These are phyloP conservation scores for Puccinia brachypodii DNA, from an alignment of 1,284 basidiomycete species.

Conservation along the genomic window DNA sequence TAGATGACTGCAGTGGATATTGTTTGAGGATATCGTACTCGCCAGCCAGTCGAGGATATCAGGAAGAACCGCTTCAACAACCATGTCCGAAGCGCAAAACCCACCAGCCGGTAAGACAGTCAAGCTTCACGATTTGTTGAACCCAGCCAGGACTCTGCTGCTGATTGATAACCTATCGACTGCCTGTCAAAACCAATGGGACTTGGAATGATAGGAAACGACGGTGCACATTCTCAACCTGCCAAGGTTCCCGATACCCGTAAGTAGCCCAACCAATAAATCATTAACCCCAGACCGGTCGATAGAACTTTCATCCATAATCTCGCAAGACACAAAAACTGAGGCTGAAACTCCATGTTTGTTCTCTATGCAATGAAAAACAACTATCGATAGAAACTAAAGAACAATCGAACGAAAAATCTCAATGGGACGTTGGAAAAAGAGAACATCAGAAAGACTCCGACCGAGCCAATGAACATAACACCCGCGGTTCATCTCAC, in stretches of 20 bases:
- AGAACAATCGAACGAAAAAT: neutral
- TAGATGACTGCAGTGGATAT: too few species aligned
- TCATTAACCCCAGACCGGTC: neutral
- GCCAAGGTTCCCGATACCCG: neutral
- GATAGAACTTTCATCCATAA: neutral
- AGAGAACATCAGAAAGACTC: neutral
- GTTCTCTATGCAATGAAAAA: neutral
- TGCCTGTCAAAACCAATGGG: neutral
- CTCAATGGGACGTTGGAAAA: neutral
- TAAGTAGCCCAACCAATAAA: neutral
- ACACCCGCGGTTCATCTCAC: neutral
- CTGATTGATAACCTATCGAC: neutral
- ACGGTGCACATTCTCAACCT: neutral
- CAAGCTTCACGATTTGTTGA: neutral
- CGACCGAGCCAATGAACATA: neutral
- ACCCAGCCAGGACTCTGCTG: too few species aligned
- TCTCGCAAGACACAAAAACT: neutral
- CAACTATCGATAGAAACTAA: neutral
- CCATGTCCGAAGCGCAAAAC: neutral
- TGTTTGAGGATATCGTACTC: too few species aligned
- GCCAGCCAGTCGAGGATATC: too few species aligned
- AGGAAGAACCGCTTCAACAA: too few species aligned
- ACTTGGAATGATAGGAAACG: neutral
- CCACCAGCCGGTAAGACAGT: neutral
- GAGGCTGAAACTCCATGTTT: neutral